Evolutionary conservation across 345 rosid species (phyloP), one percentile per base, ranked within the genome.

Genomic region (Microcos paniculata): DNA sequence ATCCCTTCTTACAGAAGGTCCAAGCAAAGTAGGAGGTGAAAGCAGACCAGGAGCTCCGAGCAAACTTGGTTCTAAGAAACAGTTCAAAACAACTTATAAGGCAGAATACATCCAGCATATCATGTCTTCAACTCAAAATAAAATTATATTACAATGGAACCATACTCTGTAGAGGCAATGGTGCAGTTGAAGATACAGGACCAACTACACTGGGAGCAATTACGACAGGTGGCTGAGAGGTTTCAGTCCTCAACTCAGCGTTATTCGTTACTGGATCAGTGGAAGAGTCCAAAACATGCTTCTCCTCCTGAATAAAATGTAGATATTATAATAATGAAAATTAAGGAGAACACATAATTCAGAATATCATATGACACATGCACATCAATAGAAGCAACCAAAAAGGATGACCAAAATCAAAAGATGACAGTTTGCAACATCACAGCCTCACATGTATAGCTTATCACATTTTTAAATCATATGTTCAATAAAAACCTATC

Each of bases 131-230:
- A 72, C 59, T 66, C 12, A 18, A 77, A 67, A 71, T 48, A 28
- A 64, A 49, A 33, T n/a, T 26, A 1, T 51, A 76, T 49, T 38
- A 78, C 74, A 68, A 76, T 38, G 31, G 24, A 73, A 76, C 16
- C 88, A 66, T 90, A 93, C 99, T 93, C 68, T 96, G 93, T 52
- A 92, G 81, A 80, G 91, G 89, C 74, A 85, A 14, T 56, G 81
- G 64, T 57, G 82, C 56, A 46, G 89, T 66, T 9, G 87, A 75
- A 72, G 88, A 78, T 76, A 84, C 33, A 24, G 85, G 79, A 28
- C 85, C 88, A 78, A 76, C 45, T 16, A 77, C 77, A 82, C 75
- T 86, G 69, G 96, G 87, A 72, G 67, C 71, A 72, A 81, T 14
- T 67, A 90, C 80, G 73, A 80, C 74, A 68, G 86, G 83, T 55